Percentiles rank a stretch among this genome's conserved stretches.
Conservation (phyloP, 805 yeast species). For the Candida chauliodis region DNA sequence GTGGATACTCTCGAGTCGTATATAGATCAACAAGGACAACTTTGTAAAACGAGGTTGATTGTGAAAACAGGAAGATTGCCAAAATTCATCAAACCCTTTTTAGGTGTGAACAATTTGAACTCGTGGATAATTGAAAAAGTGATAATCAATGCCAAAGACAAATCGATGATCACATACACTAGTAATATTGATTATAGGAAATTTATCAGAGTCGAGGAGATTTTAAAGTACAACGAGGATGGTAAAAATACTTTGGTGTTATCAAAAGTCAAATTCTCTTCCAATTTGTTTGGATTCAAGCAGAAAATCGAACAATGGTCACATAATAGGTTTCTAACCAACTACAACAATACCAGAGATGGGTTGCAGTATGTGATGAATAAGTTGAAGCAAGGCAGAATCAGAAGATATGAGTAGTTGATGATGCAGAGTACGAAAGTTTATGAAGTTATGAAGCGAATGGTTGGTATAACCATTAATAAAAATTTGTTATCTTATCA, state of each 20-base stretch:
- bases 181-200: constrained; percentile 81
- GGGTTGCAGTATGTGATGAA: constrained; percentile 82
- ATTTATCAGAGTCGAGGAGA: constrained; percentile 77
- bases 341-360: constrained; percentile 59
- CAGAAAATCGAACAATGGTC: constrained; percentile 83
- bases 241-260: constrained; percentile 43
- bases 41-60: constrained; percentile 70
- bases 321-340: constrained; percentile 61
- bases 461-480: not conserved
- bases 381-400: constrained; percentile 37
- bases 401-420: not conserved
- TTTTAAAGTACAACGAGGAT: constrained; percentile 49
- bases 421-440: not conserved
- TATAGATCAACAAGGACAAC: constrained; percentile 59
- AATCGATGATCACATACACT: constrained; percentile 63
- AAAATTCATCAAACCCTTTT: constrained; percentile 67
- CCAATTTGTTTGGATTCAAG: constrained; percentile 66
- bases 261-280: constrained; percentile 64
- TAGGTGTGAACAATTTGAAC: constrained; percentile 59
- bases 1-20: constrained; percentile 68
- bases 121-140: constrained; percentile 82
- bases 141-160: constrained; percentile 58
- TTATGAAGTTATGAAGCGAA: constrained; percentile 1
- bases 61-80: constrained; percentile 81
- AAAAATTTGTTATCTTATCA: not conserved